phyloP scores from a whole-genome alignment of 352 stramenopile species.

The Globisporangium yorkense region DNA sequence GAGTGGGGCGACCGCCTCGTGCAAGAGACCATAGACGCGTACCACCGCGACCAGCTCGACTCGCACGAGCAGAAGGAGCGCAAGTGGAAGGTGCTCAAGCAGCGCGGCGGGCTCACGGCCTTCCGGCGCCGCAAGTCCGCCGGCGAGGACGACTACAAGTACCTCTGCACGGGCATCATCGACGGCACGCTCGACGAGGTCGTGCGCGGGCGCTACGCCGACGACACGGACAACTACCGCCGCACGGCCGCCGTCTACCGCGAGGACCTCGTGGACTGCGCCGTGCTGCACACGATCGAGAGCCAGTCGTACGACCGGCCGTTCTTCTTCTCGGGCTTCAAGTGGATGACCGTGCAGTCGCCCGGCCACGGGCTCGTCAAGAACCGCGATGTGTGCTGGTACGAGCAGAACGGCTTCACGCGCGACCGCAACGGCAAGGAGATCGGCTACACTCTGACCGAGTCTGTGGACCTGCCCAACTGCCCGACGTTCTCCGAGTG shows the following conservation, averaged over 20 bases:
- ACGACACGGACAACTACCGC: slow-evolving; percentile 61
- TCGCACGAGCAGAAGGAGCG: slow-evolving; percentile 49
- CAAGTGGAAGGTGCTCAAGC: slow-evolving; percentile 73
- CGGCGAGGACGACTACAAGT: slow-evolving; percentile 49
- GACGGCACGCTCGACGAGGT: slow-evolving; percentile 72
- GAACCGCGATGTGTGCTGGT: slow-evolving; percentile 78
- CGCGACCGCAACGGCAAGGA: slow-evolving; percentile 69
- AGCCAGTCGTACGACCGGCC: slow-evolving; percentile 34
- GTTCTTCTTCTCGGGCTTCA: slow-evolving; percentile 76
- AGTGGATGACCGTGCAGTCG: slow-evolving; percentile 76
- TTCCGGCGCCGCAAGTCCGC: slow-evolving; percentile 48
- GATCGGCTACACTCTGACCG: slow-evolving; percentile 71
- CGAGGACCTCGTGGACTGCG: slow-evolving; percentile 72
- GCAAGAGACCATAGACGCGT: slow-evolving; percentile 60
- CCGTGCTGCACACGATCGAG: slow-evolving; percentile 61
- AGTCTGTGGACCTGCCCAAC: slow-evolving; percentile 65
- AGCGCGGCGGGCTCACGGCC: slow-evolving; percentile 46
- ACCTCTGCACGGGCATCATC: slow-evolving; percentile 54
- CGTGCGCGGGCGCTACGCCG: slow-evolving; percentile 67
- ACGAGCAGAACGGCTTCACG: slow-evolving; percentile 66
- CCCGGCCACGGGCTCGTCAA: slow-evolving; percentile 67
- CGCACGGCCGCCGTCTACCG: slow-evolving; percentile 70
- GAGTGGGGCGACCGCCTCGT: slow-evolving; percentile 58
- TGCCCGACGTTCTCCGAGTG: slow-evolving; percentile 63
- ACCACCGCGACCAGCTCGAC: slow-evolving; percentile 63